phyloP scores from a whole-genome alignment of 1,139 yeast species.

The Sugiyamaella pinicola region DNA sequence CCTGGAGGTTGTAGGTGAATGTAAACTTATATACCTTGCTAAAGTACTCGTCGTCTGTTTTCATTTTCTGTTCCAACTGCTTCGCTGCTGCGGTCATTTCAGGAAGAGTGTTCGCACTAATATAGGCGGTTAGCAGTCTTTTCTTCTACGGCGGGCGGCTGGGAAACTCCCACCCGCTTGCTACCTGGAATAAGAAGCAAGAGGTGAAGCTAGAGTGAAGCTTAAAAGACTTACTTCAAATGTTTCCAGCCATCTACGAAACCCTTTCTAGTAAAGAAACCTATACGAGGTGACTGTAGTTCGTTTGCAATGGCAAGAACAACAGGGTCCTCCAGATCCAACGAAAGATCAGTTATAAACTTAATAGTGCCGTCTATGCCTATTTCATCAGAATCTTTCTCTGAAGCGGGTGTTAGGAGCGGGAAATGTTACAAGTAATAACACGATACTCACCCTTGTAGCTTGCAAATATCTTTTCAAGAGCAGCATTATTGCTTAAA shows the following conservation, averaged over 20 bases:
- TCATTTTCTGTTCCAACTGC: conserved; percentile 44
- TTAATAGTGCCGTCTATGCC: conserved; percentile 77
- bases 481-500: conserved; percentile 1
- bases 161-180: too few species aligned
- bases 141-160: too few species aligned
- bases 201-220: too few species aligned
- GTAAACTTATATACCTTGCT: conserved; percentile 67
- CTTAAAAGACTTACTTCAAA: conserved; percentile 34
- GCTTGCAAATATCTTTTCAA: conserved; percentile 29
- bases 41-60: conserved; percentile 48
- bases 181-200: too few species aligned
- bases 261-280: conserved; percentile 53
- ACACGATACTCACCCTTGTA: conserved; percentile 26
- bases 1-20: conserved; percentile 66
- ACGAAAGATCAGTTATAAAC: conserved; percentile 64
- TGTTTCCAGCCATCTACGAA: conserved; percentile 62
- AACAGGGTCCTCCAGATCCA: conserved; percentile 71
- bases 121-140: too few species aligned
- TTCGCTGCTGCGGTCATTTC: conserved; percentile 55
- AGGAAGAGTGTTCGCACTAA: conserved; percentile 45
- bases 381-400: conserved; percentile 40
- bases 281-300: conserved; percentile 66
- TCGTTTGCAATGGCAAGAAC: conserved; percentile 72
- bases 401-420: conserved; percentile 14
- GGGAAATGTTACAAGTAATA: background rate